Evolutionary conservation across 2,329 filamentous ascomycete genomes (phyloP), one percentile per base, ranked within the genome.

Genomic region (Cadophora sp.): DNA sequence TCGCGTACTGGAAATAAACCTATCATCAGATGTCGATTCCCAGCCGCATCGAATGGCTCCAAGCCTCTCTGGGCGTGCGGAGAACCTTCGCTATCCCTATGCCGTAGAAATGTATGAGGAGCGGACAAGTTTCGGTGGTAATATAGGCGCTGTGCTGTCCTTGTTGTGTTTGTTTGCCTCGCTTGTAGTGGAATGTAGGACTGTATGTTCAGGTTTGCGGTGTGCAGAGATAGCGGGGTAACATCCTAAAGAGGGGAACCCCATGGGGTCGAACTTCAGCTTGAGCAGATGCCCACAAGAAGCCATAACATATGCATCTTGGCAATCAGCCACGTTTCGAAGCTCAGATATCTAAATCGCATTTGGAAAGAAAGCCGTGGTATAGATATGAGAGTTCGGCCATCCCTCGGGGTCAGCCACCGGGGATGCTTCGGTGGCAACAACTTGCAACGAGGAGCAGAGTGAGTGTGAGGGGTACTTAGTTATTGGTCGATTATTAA

Each of bases 111-210:
- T 11, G 36, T 9, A 56, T 33, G 7, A 56, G 61, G 16, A 64
- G 39, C 41, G 61, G 61, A 51, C 50, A 24, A 56, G 36, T 20
- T 41, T 64, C 51, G 61, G 61, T 53, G 47, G 33, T 22, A n/a
- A 58, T 13, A 13, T 20, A 33, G 3, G 4, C 22, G 3, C 9
- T 20, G 60, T 30, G 3, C 9, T 20, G 60, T 30, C 3, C 27
- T 30, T 36, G 50, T 18, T 62, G 11, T 27, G 14, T 41, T 27
- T 33, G 20, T 48, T 20, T 51, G 45, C 59, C 43, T 62, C 59
- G 59, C 45, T 41, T 62, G 30, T 11, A n/a, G n/a, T n/a, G n/a
- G n/a, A n/a, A n/a, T n/a, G n/a, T n/a, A n/a, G n/a, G n/a, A 61
- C 18, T 24, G n/a, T n/a, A 20, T 27, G 20, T 36, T 4, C n/a